Percentiles rank a stretch among this genome's conserved stretches.
Conservation (phyloP, 352 stramenopile genomes). For the Phytophthora fragariae region DNA sequence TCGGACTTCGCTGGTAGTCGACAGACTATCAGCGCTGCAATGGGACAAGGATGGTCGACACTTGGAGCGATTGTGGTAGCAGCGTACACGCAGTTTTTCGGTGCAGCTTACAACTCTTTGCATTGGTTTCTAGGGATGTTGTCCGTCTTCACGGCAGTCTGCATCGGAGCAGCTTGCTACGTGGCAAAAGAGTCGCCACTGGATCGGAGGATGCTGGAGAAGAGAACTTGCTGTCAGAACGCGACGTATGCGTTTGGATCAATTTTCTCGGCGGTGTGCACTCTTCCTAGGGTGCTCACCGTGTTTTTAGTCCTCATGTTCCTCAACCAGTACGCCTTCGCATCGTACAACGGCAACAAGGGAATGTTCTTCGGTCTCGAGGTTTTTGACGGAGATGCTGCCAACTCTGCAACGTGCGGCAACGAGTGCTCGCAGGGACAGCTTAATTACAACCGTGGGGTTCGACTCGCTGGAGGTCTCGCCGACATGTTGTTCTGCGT, state of each 20-base stretch:
- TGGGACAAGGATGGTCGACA: conserved; percentile 59
- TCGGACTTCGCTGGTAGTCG: conserved; percentile 64
- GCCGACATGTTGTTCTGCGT: conserved; percentile 52
- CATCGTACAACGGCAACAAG: conserved; percentile 69
- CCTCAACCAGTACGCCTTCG: conserved; percentile 58
- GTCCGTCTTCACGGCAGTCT: conserved; percentile 45
- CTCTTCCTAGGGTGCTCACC: conserved; percentile 31
- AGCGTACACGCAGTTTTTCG: conserved; percentile 58
- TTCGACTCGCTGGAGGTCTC: conserved; percentile 50
- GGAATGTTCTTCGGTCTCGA: conserved; percentile 69
- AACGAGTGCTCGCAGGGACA: conserved; percentile 48
- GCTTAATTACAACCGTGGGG: conserved; percentile 50
- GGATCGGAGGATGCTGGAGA: conserved; percentile 23
- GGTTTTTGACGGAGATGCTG: conserved; percentile 49
- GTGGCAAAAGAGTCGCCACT: conserved; percentile 43
- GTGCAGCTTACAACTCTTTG: conserved; percentile 54
- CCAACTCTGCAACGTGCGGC: conserved; percentile 39
- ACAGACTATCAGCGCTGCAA: conserved; percentile 52
- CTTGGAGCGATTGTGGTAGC: conserved; percentile 56
- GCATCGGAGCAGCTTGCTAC: conserved; percentile 39
- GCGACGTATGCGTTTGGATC: conserved; percentile 34
- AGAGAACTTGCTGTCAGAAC: conserved; percentile 23
- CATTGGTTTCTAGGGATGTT: conserved; percentile 66
- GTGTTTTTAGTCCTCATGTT: conserved; percentile 54
- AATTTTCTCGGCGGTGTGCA: conserved; percentile 37